Evolutionary conservation across 192 early-diverging fungal genomes (phyloP).

Genomic region (Funneliformis geosporum): DNA sequence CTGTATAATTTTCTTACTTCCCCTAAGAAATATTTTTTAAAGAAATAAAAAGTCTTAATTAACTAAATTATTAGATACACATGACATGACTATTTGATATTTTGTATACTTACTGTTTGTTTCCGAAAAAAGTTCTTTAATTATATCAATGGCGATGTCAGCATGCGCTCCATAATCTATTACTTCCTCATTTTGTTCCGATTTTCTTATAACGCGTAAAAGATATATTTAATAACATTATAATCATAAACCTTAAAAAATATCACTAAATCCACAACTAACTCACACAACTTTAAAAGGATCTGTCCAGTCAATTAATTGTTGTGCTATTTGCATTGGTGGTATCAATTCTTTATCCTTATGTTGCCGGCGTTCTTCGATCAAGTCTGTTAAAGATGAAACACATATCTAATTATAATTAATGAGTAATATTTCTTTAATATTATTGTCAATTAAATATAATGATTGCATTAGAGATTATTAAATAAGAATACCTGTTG

Average conservation of each 20-base stretch:
- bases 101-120: conserved; percentile 35
- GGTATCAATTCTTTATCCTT: conserved; percentile 52
- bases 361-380: conserved; percentile 35
- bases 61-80: neutral
- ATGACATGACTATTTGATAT: neutral
- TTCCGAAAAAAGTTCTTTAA: conserved; percentile 55
- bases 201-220: conserved; percentile 36
- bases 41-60: neutral
- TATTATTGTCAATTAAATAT: neutral
- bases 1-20: conserved; percentile 63
- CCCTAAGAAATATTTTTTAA: conserved; percentile 5
- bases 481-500: conserved; percentile 48
- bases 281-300: conserved; percentile 67
- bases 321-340: conserved; percentile 67
- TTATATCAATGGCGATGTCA: conserved; percentile 63
- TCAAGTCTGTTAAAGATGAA: conserved; percentile 41
- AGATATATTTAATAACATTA: neutral
- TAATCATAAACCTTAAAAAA: neutral
- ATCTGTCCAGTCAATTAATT: conserved; percentile 79
- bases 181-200: conserved; percentile 33
- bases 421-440: neutral
- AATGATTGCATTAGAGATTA: neutral
- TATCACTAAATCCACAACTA: neutral
- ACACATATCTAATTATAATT: conserved; percentile 38
- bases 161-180: conserved; percentile 55